Evolutionary conservation across 129 eudicot genomes (phyloP).

Genomic region (Escallonia rubra): DNA sequence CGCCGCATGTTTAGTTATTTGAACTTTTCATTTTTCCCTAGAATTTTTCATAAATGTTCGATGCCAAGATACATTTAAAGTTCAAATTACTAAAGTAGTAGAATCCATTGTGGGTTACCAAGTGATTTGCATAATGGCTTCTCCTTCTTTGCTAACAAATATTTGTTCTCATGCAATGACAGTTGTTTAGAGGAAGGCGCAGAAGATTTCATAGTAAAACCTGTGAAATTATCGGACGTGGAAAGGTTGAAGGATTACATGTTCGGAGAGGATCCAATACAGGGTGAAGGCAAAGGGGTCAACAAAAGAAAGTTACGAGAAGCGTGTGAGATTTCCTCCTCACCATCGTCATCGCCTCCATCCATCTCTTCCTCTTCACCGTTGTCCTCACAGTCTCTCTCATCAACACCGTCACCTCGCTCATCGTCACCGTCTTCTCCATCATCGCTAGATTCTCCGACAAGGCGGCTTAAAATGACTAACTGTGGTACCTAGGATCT

Average conservation of each 20-base stretch:
- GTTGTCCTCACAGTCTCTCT: background rate
- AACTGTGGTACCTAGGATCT: conserved; percentile 27
- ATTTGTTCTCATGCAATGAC: background rate
- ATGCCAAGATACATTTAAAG: too few relatives aligned
- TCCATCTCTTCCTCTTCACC: conserved; percentile 7
- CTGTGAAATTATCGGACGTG: conserved; percentile 75
- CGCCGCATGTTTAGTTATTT: too few relatives aligned
- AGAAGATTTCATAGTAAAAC: conserved; percentile 87
- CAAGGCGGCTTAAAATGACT: conserved; percentile 49
- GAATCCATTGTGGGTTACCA: too few relatives aligned
- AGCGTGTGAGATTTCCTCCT: conserved; percentile 21
- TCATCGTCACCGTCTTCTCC: conserved; percentile 47
- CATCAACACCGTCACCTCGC: conserved; percentile 1
- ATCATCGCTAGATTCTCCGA: conserved; percentile 55
- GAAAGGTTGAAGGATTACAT: conserved; percentile 62
- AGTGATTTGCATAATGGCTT: too few relatives aligned
- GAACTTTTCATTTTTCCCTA: too few relatives aligned
- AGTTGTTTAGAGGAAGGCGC: conserved; percentile 98
- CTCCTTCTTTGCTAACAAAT: too few relatives aligned
- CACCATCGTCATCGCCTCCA: conserved; percentile 1
- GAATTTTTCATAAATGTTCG: too few relatives aligned
- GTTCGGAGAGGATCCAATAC: conserved; percentile 49
- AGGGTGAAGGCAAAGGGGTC: conserved; percentile 28
- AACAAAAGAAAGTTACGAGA: conserved; percentile 72
- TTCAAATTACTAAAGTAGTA: too few relatives aligned